Base-by-base conservation (phyloP, 306 rosid species). In the Begonia fuchsioides region DNA sequence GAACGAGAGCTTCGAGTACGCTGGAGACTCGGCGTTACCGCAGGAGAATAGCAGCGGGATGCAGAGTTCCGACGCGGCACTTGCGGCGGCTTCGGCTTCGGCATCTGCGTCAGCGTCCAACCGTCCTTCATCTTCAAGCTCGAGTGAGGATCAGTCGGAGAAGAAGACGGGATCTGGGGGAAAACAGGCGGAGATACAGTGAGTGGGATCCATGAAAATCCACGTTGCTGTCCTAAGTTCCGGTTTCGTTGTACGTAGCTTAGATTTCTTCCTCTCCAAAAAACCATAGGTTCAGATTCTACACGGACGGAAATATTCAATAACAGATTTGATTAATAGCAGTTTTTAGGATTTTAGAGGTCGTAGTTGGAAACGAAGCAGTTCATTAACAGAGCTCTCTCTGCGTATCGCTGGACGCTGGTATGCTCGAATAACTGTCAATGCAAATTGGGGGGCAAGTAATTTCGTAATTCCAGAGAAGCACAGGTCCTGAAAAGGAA, bases 61-160 rank as follows among this genome's bases (percentile, higher is more conserved):
- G 10, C 50, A 10, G 55, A 61, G 62, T 50, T 51, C 75, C 16
- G 71, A 67, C 55, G 52, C 52, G 50, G 43, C 58, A 13, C 40
- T 61, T 40, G 64, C 58, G 17, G 61, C 38, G 15, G 35, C 8
- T 26, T n/a, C n/a, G n/a, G n/a, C n/a, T n/a, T 26, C 35, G 35
- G 84, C 78, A 52, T 61, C 68, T 13, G 48, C 44, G 1, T 35
- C 74, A 39, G 68, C 80, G 12, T 80, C 68, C 35, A 82, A 82
- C 62, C 90, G 71, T 44, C 82, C 96, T 6, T 52, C 66, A 9
- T 83, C 96, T 10, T 78, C 95, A 9, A 78, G 82, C 70, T 81
- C 97, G 49, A 90, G 87, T 56, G 97, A 82, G 39, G 95, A 90
- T 59, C 92, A 11, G 46, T 69, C 77, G 16, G 97, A 90, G 68